These are phyloP conservation scores for Sugiyamaella lignohabitans DNA, from an alignment of 805 yeast species.

Conservation along the genomic window DNA sequence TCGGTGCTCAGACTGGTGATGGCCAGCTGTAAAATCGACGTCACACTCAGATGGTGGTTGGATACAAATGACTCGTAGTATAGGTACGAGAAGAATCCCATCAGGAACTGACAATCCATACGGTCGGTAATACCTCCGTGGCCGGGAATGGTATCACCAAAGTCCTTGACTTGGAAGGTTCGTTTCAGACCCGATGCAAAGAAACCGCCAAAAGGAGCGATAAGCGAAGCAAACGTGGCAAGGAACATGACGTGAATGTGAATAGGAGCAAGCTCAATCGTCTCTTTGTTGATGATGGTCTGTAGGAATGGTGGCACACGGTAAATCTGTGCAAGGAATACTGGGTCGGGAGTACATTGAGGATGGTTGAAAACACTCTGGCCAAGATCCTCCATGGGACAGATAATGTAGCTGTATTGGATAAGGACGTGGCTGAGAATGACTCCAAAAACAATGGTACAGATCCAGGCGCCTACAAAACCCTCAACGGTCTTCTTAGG, in stretches of 20 bases:
- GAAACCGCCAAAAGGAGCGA: conserved; percentile 98
- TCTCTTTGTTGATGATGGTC: conserved; percentile 40
- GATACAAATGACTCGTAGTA: conserved; percentile 91
- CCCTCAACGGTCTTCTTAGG: conserved; percentile 99
- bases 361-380: conserved; percentile 52
- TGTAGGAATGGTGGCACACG: conserved; percentile 62
- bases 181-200: conserved; percentile 97
- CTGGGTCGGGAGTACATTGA: conserved; percentile 79
- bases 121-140: conserved; percentile 98
- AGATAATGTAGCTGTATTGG: conserved; percentile 67
- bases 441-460: conserved; percentile 73
- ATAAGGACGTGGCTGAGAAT: conserved; percentile 58
- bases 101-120: conserved; percentile 94
- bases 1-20: conserved; percentile 60
- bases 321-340: conserved; percentile 75
- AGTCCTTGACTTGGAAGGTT: conserved; percentile 92
- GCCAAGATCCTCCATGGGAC: conserved; percentile 64
- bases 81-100: conserved; percentile 92
- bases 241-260: conserved; percentile 81
- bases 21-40: conserved; percentile 67
- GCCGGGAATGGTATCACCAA: conserved; percentile 97
- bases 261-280: conserved; percentile 69
- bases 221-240: conserved; percentile 91
- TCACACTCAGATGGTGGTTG: conserved; percentile 50
- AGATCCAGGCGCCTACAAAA: conserved; percentile 94